Base-by-base conservation (phyloP, 2,329 filamentous ascomycete species). In the Aureobasidium musti region DNA sequence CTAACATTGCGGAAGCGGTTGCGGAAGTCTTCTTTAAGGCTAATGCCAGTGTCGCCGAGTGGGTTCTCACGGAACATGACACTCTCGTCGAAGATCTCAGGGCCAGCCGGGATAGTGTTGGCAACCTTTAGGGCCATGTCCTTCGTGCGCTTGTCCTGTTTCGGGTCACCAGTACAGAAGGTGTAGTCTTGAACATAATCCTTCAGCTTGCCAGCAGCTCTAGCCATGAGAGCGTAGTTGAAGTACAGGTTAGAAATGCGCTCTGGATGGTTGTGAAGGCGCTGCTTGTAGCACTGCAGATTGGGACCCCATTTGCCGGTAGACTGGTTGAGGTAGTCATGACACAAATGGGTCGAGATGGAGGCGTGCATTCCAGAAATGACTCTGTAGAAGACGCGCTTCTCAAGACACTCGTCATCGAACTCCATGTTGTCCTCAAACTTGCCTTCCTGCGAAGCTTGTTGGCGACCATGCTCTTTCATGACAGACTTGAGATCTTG, bases 351-450 rank as follows among this genome's bases (percentile, higher is more conserved):
- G 0, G 93, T 91, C 70, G 92, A 97, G 77, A 99, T 99, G 70
- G 93, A 97, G 19, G 95, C 92, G 78, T 99, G 95, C 95, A 99
- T 97, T 50, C 95, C 95, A 61, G 92, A 97, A 69, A 99, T 87
- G 69, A 99, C 88, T 7, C 93, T 87, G 79, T 98, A 95, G 77
- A 99, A 99, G 43, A 98, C 95, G n/a, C 95, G 90, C 84, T 99
- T 98, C 82, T 99, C 95, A 28, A 99, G 81, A 74, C 95, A 99
- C 75, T 97, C 91, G 72, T 97, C 93, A 71, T 97, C 92, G 56
- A 88, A 83, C 70, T 95, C 91, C 59, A 94, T 82, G 0, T 86
- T 85, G 8, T 86, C 86, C 67, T 86, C 83, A 33, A 84, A 83
- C 47, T 65, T 54, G 43, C 79, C 78, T 13, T 80, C 76, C 2